phyloP scores from a whole-genome alignment of 2,329 filamentous ascomycete genomes.

The Stagonosporopsis vannaccii region DNA sequence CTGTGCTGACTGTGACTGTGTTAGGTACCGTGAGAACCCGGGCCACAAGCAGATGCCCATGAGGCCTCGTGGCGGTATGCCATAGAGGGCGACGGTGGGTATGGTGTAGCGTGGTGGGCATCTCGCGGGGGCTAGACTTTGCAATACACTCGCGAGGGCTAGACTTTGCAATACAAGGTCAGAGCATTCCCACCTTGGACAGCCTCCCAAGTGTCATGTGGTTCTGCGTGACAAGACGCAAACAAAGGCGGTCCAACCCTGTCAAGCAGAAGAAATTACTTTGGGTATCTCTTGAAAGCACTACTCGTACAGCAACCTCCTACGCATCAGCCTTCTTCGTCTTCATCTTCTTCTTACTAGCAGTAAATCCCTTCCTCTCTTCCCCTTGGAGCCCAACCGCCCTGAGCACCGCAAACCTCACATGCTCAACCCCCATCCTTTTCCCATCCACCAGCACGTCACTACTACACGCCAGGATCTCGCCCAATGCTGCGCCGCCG shows the following conservation, averaged over 20 bases:
- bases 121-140: too few species aligned
- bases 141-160: too few species aligned
- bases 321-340: neutral
- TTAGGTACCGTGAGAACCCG: slow-evolving; percentile 20
- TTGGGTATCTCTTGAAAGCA: too few species aligned
- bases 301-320: neutral
- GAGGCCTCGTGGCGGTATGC: slow-evolving; percentile 15
- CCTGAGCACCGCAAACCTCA: slow-evolving; percentile 70
- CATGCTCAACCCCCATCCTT: slow-evolving; percentile 65
- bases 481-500: slow-evolving; percentile 57
- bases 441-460: slow-evolving; percentile 57
- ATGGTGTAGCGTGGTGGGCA: too few species aligned
- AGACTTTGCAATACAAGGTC: too few species aligned
- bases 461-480: slow-evolving; percentile 67
- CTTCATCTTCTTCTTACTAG: slow-evolving; percentile 14
- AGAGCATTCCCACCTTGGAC: too few species aligned
- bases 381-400: slow-evolving; percentile 52
- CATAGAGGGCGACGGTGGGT: too few species aligned
- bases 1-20: neutral
- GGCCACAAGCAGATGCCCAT: slow-evolving; percentile 14
- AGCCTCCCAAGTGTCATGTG: too few species aligned
- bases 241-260: too few species aligned
- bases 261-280: too few species aligned
- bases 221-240: too few species aligned
- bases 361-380: slow-evolving; percentile 12